These are phyloP conservation scores for Adansonia gregorii DNA, from an alignment of 441 rosid genomes.

Conservation along the genomic window DNA sequence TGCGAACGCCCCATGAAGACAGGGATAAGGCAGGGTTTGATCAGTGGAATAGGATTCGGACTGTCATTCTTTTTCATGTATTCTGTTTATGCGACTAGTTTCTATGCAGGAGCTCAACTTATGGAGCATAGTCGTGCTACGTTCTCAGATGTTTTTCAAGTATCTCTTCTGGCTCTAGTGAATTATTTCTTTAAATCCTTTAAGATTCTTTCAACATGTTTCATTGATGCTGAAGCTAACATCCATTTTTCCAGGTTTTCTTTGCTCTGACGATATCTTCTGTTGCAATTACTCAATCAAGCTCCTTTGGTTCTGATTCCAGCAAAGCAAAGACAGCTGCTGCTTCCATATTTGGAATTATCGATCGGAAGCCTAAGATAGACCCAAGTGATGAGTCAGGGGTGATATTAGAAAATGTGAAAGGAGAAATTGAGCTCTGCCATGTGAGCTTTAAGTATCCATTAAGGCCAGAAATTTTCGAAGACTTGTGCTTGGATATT, in stretches of 20 bases:
- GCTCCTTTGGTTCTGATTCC: conserved; percentile 50
- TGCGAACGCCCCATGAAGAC: conserved; percentile 54
- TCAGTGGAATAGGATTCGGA: conserved; percentile 54
- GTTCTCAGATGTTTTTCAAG: conserved; percentile 48
- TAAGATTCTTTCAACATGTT: too few species aligned
- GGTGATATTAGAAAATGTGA: conserved; percentile 39
- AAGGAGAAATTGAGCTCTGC: conserved; percentile 50
- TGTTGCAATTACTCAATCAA: conserved; percentile 47
- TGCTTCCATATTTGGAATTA: conserved; percentile 50
- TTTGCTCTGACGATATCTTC: conserved; percentile 54
- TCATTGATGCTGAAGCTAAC: background rate
- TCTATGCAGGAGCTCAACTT: conserved; percentile 53
- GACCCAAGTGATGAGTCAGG: conserved; percentile 52
- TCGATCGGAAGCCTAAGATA: conserved; percentile 51
- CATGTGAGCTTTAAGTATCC: conserved; percentile 56
- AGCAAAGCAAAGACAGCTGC: conserved; percentile 49
- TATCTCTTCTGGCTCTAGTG: background rate
- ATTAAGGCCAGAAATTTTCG: conserved; percentile 54
- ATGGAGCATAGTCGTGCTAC: conserved; percentile 42
- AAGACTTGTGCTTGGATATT: conserved; percentile 49
- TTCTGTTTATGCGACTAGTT: conserved; percentile 46
- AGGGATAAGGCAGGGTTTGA: conserved; percentile 50
- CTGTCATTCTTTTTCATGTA: conserved; percentile 46
- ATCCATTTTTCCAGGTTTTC: conserved; percentile 45
- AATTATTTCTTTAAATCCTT: background rate